Percentiles rank a stretch among this genome's conserved stretches.
phyloP scores from a whole-genome alignment of 768 basidiomycete species.

The Podaxis sp. region DNA sequence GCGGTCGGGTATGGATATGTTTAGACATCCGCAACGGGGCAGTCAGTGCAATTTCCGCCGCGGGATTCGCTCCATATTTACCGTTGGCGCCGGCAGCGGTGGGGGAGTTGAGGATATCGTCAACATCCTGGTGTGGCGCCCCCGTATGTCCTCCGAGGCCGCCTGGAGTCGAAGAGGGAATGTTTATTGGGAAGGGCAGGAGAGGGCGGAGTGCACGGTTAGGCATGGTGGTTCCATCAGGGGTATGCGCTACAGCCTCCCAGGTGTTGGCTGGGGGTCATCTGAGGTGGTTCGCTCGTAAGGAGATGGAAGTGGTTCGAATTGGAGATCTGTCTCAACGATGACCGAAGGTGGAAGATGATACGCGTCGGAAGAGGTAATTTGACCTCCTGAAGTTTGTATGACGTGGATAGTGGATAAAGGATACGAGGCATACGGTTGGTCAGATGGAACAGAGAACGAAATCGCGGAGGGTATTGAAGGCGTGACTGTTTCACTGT shows the following conservation, averaged over 20 bases:
- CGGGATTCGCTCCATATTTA: neutral
- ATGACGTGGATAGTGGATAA: neutral
- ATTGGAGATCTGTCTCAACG: conserved; percentile 2
- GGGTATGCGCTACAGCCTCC: neutral
- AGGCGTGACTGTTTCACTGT: neutral
- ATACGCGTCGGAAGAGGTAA: neutral
- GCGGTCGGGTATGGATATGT: neutral
- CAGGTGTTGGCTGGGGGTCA: neutral
- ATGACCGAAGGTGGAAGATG: neutral
- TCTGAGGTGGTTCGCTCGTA: neutral
- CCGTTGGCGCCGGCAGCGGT: neutral
- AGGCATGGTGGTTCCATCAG: neutral
- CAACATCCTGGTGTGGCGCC: no score
- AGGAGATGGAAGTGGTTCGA: conserved; percentile 1
- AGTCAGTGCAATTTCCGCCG: neutral
- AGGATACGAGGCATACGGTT: neutral
- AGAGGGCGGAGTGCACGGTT: neutral
- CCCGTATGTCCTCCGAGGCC: neutral
- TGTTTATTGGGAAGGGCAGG: neutral
- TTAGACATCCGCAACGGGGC: neutral
- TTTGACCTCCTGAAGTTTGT: neutral
- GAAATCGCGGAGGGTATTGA: neutral
- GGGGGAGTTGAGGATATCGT: neutral
- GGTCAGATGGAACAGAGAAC: neutral
- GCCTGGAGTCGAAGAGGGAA: neutral